Evolutionary conservation across 2,329 filamentous ascomycete genomes (phyloP).

Genomic region (Alternaria sp.): DNA sequence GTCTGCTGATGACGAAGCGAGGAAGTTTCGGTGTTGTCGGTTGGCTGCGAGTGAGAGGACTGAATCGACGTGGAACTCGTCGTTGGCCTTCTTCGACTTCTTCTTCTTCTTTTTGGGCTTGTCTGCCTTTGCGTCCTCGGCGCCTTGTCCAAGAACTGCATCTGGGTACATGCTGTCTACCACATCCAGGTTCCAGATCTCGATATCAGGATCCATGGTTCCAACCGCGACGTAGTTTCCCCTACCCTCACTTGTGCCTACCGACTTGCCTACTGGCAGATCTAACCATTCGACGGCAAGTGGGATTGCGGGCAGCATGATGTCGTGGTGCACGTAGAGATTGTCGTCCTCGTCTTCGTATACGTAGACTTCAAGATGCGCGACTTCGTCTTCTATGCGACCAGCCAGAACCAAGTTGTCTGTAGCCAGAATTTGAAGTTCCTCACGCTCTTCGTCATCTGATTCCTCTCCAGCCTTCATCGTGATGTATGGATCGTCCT

Average conservation of each 20-base stretch:
- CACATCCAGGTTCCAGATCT: conserved; percentile 96
- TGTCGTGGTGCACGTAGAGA: conserved; percentile 98
- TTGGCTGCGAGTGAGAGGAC: conserved; percentile 92
- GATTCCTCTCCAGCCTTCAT: conserved; percentile 71
- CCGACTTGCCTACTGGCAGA: conserved; percentile 77
- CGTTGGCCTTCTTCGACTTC: conserved; percentile 86
- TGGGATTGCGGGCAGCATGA: conserved; percentile 97
- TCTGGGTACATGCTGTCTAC: conserved; percentile 99
- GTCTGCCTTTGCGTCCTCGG: conserved; percentile 58
- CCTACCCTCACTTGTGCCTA: conserved; percentile 61
- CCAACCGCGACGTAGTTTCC: conserved; percentile 95
- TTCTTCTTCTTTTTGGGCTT: conserved; percentile 85
- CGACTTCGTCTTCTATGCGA: conserved; percentile 95
- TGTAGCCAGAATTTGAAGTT: conserved; percentile 88
- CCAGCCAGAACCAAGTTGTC: conserved; percentile 93
- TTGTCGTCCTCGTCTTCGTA: conserved; percentile 97
- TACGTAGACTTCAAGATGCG: conserved; percentile 94
- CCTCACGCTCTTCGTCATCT: conserved; percentile 90
- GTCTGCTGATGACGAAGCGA: conserved; percentile 94
- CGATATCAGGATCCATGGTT: conserved; percentile 98
- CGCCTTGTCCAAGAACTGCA: conserved; percentile 82
- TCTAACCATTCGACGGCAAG: conserved; percentile 96
- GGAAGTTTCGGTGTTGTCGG: conserved; percentile 88
- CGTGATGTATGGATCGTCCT: conserved; percentile 96
- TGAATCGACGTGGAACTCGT: conserved; percentile 91